Evolutionary conservation across 73 alveolate genomes (phyloP), one percentile per base, ranked within the genome.

Genomic region (Paramecium sexaurelia): DNA sequence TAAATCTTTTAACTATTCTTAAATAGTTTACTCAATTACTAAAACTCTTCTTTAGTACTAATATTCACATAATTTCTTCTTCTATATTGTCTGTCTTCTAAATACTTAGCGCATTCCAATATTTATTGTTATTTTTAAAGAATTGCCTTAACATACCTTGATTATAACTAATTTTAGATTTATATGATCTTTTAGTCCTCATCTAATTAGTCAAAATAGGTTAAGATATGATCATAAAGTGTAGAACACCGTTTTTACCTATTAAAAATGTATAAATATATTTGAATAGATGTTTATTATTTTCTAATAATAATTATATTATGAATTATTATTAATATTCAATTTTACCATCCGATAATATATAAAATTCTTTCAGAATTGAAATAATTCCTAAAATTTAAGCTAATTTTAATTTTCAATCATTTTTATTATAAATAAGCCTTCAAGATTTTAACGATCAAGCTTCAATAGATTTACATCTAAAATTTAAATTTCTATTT

Each of bases 161-260:
- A 82, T 93, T 33, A 41, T 68, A 51, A 93, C 91, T 55, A 91
- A 86, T 41, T 91, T 86, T 8, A 91, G 55, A 47, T 82, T 93
- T 6, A 93, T 43, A 8, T 91, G 40, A 3, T 93, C 95, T 47
- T 93, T 87, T 41, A 40, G 45, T 33, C 71, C 51, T 6, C 93
- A 55, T 36, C 94, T 57, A 83, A 27, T 19, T 83, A 45, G 45
- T 91, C 93, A 33, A 93, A 93, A 39, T 93, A 93, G 1, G 61
- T 82, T 19, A 93, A 40, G 19, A 83, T 87, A 69, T 91, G 91
- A 27, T 93, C 93, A 55, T 88, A 41, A 36, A 93, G 75, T 22
- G 92, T 83, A 56, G 92, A 91, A 55, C 92, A 93, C 13, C 96
- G 85, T 27, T 91, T 85, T 43, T 93, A 57, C 96, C 96, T 7